Evolutionary conservation across 441 rosid genomes (phyloP), one percentile per base, ranked within the genome.

Genomic region (Mallotus repandus): DNA sequence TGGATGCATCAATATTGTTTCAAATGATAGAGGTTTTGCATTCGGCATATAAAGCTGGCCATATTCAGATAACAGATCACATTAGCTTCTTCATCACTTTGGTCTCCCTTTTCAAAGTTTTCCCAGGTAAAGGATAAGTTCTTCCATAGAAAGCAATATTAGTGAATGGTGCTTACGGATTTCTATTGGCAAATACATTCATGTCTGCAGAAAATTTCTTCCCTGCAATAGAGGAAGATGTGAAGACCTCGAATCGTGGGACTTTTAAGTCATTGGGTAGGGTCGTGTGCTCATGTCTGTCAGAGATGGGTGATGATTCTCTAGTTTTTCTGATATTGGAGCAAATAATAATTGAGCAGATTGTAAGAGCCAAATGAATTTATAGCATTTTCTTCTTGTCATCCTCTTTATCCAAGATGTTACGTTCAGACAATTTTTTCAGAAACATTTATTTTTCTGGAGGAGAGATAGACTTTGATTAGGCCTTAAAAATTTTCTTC

Each of bases 41-140:
- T 76, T 83, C 84, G 19, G 81, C 96, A 52, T 93, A 81, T 63
- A 81, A 66, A 72, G 88, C 81, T 81, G 96, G 98, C 74, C 93
- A 80, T 76, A 79, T 96, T 77, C 83, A 82, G 82, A 81, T 89
- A 79, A 82, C 87, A 69, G 94, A 96, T 78, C 81, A 88, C 74
- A 69, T 88, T 59, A 90, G 97, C 84, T 89, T 96, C 82, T 78
- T 96, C 69, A 70, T 86, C 78, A 90, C 89, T 73, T 80, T 91
- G 79, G 69, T 89, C 66, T 77, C 90, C 19, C 78, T 83, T 77
- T 87, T 86, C 76, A 85, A 82, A 82, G 89, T 87, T 79, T 67
- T 57, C 72, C 86, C 89, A 81, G 94, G 98, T 91, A 85, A 66
- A 59, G 46, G 63, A 76, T 52, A 15, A 22, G 16, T 68, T 76